Percentiles rank a stretch among this genome's conserved stretches.
These are phyloP conservation scores for Monosporascus sp. DNA, from an alignment of 2,329 filamentous ascomycete genomes.

Conservation along the genomic window DNA sequence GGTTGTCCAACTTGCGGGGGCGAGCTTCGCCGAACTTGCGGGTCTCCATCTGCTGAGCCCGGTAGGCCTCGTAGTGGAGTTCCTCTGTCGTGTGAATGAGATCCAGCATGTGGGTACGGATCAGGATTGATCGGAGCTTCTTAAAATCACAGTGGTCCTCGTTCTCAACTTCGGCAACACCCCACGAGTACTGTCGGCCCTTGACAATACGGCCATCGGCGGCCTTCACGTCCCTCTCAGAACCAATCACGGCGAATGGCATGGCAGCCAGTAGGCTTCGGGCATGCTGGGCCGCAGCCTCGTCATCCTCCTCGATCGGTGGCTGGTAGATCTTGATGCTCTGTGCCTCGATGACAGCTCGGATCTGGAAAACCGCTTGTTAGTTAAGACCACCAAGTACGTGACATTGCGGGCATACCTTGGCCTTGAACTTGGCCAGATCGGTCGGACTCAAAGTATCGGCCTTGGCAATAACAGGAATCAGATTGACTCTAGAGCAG, in stretches of 20 bases:
- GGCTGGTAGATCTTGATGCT: slow-evolving; percentile 99
- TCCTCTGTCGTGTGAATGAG: slow-evolving; percentile 99
- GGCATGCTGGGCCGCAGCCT: slow-evolving; percentile 90
- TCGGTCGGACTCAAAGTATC: slow-evolving; percentile 94
- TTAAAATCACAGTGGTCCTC: slow-evolving; percentile 99
- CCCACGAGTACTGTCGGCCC: slow-evolving; percentile 98
- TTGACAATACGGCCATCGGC: slow-evolving; percentile 95
- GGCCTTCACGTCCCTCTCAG: slow-evolving; percentile 98
- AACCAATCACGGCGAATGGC: slow-evolving; percentile 98
- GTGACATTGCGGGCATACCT: slow-evolving; percentile 52
- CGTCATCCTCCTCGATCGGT: slow-evolving; percentile 95
- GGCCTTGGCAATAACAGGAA: slow-evolving; percentile 97
- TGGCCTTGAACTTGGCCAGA: slow-evolving; percentile 88
- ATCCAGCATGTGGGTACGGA: slow-evolving; percentile 99
- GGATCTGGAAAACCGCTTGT: slow-evolving; percentile 55
- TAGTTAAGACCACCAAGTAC: slow-evolving; percentile 5
- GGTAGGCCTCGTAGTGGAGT: slow-evolving; percentile 98
- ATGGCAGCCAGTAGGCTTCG: slow-evolving; percentile 92
- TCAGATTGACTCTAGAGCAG: slow-evolving; percentile 95
- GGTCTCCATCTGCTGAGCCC: slow-evolving; percentile 99
- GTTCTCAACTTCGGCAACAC: slow-evolving; percentile 98
- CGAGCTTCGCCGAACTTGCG: slow-evolving; percentile 98
- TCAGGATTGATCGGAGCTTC: slow-evolving; percentile 97
- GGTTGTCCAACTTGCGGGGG: slow-evolving; percentile 97
- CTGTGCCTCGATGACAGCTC: slow-evolving; percentile 92